These are phyloP conservation scores for Blastobotrys malaysiensis DNA, from an alignment of 1,139 yeast species.

Conservation along the genomic window DNA sequence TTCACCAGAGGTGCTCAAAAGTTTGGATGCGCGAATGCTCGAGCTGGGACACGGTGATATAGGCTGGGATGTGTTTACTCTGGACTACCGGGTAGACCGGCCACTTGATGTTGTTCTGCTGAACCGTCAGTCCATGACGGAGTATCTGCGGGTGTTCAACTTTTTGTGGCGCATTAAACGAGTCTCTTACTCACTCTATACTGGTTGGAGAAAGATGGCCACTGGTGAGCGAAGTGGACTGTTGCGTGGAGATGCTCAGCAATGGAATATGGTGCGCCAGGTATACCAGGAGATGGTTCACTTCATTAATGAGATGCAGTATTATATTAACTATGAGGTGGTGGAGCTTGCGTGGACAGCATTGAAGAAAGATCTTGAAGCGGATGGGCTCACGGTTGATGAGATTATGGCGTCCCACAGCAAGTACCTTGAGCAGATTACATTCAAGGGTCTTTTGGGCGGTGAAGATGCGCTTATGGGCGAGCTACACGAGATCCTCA, in stretches of 20 bases:
- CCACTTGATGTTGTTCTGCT: conserved; percentile 41
- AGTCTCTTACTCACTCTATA: conserved; percentile 47
- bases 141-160: conserved; percentile 76
- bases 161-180: conserved; percentile 77
- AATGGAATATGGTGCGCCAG: conserved; percentile 30
- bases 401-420: conserved; percentile 34
- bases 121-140: conserved; percentile 40
- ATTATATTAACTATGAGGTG: conserved; percentile 36
- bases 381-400: conserved; percentile 32
- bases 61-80: conserved; percentile 87
- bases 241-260: conserved; percentile 5
- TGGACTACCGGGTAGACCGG: conserved; percentile 67
- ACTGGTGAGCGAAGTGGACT: conserved; percentile 20
- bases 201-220: conserved; percentile 41
- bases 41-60: conserved; percentile 58
- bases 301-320: conserved; percentile 36
- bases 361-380: conserved; percentile 27
- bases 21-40: conserved; percentile 77
- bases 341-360: conserved; percentile 38
- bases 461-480: conserved; percentile 31
- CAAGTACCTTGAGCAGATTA: conserved; percentile 32
- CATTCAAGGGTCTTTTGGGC: conserved; percentile 35
- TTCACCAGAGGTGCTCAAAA: conserved; percentile 38
- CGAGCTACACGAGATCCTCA: conserved; percentile 34
- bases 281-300: conserved; percentile 35